Evolutionary conservation across 495 filamentous ascomycete genomes (phyloP).

Genomic region (Neurospora sp.): DNA sequence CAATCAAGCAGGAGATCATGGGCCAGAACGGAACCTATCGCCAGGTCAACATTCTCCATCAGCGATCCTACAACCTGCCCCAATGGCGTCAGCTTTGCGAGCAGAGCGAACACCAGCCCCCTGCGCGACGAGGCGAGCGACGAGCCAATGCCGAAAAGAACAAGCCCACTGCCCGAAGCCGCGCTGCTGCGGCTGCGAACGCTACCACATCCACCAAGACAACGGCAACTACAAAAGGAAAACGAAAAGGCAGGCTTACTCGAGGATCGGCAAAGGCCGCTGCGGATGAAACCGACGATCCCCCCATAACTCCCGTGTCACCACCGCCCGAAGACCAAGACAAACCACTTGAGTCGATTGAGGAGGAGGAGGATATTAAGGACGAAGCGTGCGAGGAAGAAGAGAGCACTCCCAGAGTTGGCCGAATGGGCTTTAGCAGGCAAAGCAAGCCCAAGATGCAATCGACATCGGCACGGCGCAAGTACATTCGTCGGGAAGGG

Average conservation of each 20-base stretch:
- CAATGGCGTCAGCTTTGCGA: constrained; percentile 91
- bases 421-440: constrained; percentile 29
- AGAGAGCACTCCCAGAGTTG: constrained; percentile 21
- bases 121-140: constrained; percentile 84
- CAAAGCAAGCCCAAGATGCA: constrained; percentile 41
- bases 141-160: constrained; percentile 62
- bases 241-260: constrained; percentile 13
- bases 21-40: constrained; percentile 88
- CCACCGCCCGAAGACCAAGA: constrained; percentile 33
- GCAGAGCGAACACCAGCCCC: constrained; percentile 89
- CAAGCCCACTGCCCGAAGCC: constrained; percentile 22
- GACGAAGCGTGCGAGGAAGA: constrained; percentile 37
- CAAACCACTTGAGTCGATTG: constrained; percentile 31
- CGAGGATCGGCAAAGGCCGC: constrained; percentile 15
- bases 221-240: constrained; percentile 18
- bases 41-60: constrained; percentile 91
- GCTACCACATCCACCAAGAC: constrained; percentile 8
- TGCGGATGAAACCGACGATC: constrained; percentile 21
- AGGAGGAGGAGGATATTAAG: constrained; percentile 32
- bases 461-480: constrained; percentile 55
- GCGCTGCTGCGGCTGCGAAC: constrained; percentile 17
- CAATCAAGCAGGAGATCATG: constrained; percentile 95
- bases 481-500: constrained; percentile 67
- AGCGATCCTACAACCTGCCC: constrained; percentile 88
- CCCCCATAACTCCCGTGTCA: constrained; percentile 45